Base-by-base conservation (phyloP, 2,329 filamentous ascomycete genomes). In the Botrytis hyacinthi region DNA sequence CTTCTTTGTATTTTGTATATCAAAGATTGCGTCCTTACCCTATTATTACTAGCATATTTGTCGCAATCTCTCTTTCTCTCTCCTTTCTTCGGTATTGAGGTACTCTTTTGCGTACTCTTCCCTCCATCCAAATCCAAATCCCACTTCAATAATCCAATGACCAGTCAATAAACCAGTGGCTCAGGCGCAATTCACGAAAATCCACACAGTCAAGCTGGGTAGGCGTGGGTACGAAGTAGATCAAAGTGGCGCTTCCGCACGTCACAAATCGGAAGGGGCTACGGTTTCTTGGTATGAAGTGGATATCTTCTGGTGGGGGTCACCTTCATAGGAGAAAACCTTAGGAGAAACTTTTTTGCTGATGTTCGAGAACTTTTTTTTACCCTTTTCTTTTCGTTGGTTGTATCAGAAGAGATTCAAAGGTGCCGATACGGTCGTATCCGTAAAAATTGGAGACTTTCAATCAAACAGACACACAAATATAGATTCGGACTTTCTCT, bases 221-320 rank as follows among this genome's bases (percentile, higher is more conserved):
- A 54, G 48, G 48, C 48, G 48, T 54, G 48, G 48, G 48, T 54
- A 54, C 48, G 48, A 54, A 48, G 70, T 66, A 72, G 70, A 72
- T 72, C 70, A 46, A 42, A 72, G 61, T 72, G 70, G 70, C 70
- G 70, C 62, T 67, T 72, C 46, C 70, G 60, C 70, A 71, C 60
- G 70, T 71, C 70, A 71, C 70, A 66, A 71, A 66, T 71, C 60
- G 60, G 60, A 65, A 54, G 70, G 66, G 66, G 66, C 48, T 68
- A 29, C 26, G 51, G 65, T 68, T 57, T 20, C 65, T 67, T 57
- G 48, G 18, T 57, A n/a, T 18, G 61, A 40, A 42, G 46, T 68
- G 65, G 65, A 68, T 57, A 42, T 22, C 10, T 35, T 48, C 22
- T 66, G 48, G 62, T 66, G 62, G 35, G 65, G 46, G 40, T 65